Base-by-base conservation (phyloP, 345 rosid genomes). In the Lepidium africanum region DNA sequence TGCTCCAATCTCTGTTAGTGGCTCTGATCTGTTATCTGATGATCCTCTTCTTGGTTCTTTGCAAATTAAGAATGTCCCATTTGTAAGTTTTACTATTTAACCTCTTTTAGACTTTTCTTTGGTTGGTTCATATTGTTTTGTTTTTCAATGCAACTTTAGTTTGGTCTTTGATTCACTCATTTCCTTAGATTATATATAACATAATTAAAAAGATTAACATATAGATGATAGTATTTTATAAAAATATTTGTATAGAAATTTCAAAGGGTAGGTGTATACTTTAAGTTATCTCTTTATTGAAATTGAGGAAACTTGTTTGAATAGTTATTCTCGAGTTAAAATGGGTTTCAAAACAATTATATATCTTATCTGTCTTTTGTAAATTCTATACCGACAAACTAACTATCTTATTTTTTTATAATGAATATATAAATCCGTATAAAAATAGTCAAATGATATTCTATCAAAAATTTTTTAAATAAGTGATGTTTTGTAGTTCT, bases 1-100 rank as follows among this genome's bases (percentile, higher is more conserved):
- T 32, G 96, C 98, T 41, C 98, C 98, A 1, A 88, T 93, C 65
- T 94, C 98, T 11, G 82, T 87, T 3, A 69, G 80, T 3, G 67
- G 71, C 25, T 60, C 69, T 42, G 71, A 77, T 35, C 80, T 75
- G 2, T 32, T 77, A 32, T 73, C 78, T 33, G 78, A 62, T 72
- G 63, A 82, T 42, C 86, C 77, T 70, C 68, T 69, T 75, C 71
- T 75, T 56, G 74, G 61, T 42, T 68, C 74, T 67, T 37, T 70
- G 53, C 75, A 69, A 56, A 65, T 81, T 64, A 85, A 84, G 63
- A 86, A 82, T 73, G 74, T 76, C 47, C 92, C 98, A 27, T 80
- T 87, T 55, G 97, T 88, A 81, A 83, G 86, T 76, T 30, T 33
- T n/a, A 40, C 57, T 49, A 54, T 14, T 14, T 30, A 52, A 11